These are phyloP conservation scores for Plasmodium berghei DNA, from an alignment of 169 alveolate species.

Conservation along the genomic window DNA sequence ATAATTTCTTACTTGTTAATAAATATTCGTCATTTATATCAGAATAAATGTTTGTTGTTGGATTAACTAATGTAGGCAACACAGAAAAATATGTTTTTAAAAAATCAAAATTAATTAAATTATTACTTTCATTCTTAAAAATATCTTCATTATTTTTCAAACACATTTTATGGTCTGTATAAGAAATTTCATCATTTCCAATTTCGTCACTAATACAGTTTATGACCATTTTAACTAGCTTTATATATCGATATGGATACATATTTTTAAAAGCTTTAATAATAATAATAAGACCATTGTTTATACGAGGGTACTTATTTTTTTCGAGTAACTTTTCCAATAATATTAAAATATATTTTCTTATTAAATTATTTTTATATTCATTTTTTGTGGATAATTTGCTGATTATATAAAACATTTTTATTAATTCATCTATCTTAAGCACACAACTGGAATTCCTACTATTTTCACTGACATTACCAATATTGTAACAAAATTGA, in stretches of 20 bases:
- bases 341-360: conserved; percentile 28
- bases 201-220: not conserved
- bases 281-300: conserved; percentile 3
- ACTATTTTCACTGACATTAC: not conserved
- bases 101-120: conserved; percentile 8
- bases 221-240: conserved; percentile 13
- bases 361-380: conserved; percentile 14
- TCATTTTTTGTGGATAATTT: conserved; percentile 20
- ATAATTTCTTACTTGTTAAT: conserved; percentile 13
- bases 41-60: conserved; percentile 20
- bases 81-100: conserved; percentile 38
- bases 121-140: not conserved
- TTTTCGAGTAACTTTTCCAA: conserved; percentile 35
- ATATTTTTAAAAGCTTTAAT: conserved; percentile 37
- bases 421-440: conserved; percentile 30
- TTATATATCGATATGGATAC: conserved; percentile 53
- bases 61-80: conserved; percentile 41
- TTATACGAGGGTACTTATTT: not conserved
- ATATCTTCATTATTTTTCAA: not conserved
- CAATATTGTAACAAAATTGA: conserved; percentile 11
- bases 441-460: not conserved
- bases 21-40: conserved; percentile 27
- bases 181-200: not conserved
- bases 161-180: no score
- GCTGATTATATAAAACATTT: conserved; percentile 40